Conservation (phyloP, 2,329 filamentous ascomycete species). For the Colletotrichum aenigma region DNA sequence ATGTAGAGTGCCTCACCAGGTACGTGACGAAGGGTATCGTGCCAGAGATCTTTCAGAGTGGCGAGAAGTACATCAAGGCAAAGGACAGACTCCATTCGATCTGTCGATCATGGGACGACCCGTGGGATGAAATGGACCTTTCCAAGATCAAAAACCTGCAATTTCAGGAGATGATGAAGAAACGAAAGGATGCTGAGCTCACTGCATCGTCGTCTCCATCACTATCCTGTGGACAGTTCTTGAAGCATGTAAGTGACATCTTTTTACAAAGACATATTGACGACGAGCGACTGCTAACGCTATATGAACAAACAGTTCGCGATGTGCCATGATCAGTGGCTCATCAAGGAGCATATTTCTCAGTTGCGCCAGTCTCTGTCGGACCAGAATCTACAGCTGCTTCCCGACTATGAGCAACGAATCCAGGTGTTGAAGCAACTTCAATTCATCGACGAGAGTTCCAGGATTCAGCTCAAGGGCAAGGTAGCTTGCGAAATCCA, state of each 20-base stretch:
- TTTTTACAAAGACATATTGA: not conserved
- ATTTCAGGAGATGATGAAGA: constrained; percentile 78
- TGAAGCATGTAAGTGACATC: constrained; percentile 80
- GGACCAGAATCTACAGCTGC: constrained; percentile 92
- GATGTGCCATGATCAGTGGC: constrained; percentile 96
- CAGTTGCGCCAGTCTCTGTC: constrained; percentile 89
- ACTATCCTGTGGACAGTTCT: constrained; percentile 74
- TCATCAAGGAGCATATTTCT: constrained; percentile 91
- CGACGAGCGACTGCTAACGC: constrained; percentile 1
- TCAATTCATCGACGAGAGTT: constrained; percentile 86
- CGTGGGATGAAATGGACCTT: constrained; percentile 88
- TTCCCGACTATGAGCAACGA: constrained; percentile 96
- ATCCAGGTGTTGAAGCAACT: constrained; percentile 91
- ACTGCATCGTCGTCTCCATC: constrained; percentile 70
- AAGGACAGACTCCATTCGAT: constrained; percentile 72
- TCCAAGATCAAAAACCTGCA: constrained; percentile 81
- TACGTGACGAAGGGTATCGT: constrained; percentile 65
- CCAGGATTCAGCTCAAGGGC: constrained; percentile 92
- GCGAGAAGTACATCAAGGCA: constrained; percentile 55
- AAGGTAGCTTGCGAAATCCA: constrained; percentile 99
- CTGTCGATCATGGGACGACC: constrained; percentile 75
- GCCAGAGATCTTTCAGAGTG: constrained; percentile 61
- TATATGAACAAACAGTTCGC: constrained; percentile 70
- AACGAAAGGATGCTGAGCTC: constrained; percentile 67
- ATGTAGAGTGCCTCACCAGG: constrained; percentile 85